Evolutionary conservation across 2,329 filamentous ascomycete species (phyloP), one percentile per base, ranked within the genome.

Genomic region (Biscogniauxia sp.): DNA sequence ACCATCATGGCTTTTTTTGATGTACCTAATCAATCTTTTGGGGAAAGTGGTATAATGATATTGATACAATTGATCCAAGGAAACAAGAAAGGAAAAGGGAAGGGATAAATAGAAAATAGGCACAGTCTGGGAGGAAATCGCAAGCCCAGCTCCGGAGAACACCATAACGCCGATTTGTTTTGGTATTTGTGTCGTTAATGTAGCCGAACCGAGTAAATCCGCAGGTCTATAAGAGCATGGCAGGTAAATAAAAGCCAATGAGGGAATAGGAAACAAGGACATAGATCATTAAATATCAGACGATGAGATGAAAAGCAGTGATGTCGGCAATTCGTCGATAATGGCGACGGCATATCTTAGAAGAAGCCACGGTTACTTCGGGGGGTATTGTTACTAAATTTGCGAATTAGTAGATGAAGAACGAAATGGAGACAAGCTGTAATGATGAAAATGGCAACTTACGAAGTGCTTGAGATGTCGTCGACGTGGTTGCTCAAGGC

Each of bases 401-500:
- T 56, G 6, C 2, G 51, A 23, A 58, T 66, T 64, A 69, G 67
- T 53, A 52, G 58, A 49, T 17, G 62, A 53, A 50, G 41, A 25
- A 55, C n/a, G 26, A 9, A 7, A 51, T 5, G 28, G 20, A 45
- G 20, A 41, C 6, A 17, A 26, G 53, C 4, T 28, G 41, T 54
- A 19, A 11, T 37, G 32, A 37, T 37, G 32, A 23, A 3, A 15
- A 7, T 15, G 32, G 32, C 13, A 45, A 78, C 83, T 80, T 75
- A 87, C 84, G 81, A 79, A 59, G 79, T 77, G 58, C 79, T 82
- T 4, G 84, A 82, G 63, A 88, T 83, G 69, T 88, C 89, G 74
- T 87, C 91, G 72, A 96, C 90, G 73, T 96, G 92, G 74, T 97
- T 96, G 77, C 91, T 93, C 77, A 97, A 86, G 19, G 93, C 92